Evolutionary conservation across 148 eudicot species (phyloP).

Genomic region (Cornus kousa): DNA sequence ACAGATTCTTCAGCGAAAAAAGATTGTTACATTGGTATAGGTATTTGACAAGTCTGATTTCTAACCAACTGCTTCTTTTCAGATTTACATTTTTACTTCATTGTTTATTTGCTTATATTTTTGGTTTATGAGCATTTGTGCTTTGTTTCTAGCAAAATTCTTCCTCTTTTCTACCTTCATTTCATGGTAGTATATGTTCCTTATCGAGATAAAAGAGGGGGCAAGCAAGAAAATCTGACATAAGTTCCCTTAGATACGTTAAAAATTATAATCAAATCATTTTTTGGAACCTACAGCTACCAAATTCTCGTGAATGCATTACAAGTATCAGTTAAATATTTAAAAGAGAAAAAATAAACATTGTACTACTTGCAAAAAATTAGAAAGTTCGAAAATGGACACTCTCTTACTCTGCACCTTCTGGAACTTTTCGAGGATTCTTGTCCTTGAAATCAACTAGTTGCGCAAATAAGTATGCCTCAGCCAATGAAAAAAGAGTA

Average conservation of each 20-base stretch:
- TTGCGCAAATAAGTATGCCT: constrained; percentile 95
- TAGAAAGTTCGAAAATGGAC: not conserved
- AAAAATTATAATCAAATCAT: not conserved
- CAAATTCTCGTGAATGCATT: not conserved
- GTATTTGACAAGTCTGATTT: not conserved
- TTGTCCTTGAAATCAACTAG: constrained; percentile 93
- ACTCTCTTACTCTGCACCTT: constrained; percentile 69
- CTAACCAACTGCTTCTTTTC: not conserved
- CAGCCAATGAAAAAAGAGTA: constrained; percentile 94
- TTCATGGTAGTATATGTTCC: not conserved
- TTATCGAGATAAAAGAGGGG: not conserved
- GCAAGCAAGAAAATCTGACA: not conserved
- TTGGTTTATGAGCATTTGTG: not conserved
- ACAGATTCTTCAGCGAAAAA: not conserved
- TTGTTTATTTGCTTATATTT: not conserved
- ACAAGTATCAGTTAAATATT: not conserved
- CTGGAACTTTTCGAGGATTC: constrained; percentile 72
- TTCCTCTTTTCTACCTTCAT: not conserved
- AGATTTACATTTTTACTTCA: not conserved
- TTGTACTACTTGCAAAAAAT: not conserved
- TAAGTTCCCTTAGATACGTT: not conserved
- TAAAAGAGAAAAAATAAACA: not conserved
- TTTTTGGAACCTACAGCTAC: too few species aligned
- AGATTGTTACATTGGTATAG: not conserved
- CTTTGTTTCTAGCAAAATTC: not conserved